phyloP scores from a whole-genome alignment of 352 stramenopile genomes.

The Pythium guiyangense region DNA sequence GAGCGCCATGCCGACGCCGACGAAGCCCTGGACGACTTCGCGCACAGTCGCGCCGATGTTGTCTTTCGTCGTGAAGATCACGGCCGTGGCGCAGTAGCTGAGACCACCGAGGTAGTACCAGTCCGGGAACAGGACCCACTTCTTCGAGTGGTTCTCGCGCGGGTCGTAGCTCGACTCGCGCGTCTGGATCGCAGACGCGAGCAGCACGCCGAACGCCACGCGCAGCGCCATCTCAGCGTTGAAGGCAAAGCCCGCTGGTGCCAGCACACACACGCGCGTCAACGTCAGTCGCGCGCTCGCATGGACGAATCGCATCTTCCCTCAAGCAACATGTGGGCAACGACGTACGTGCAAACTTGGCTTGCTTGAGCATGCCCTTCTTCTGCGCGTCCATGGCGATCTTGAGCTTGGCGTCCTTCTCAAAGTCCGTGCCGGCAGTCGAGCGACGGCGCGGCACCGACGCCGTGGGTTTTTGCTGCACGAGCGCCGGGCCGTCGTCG shows the following conservation, averaged over 20 bases:
- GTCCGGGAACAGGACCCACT: constrained; percentile 55
- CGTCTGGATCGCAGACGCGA: constrained; percentile 62
- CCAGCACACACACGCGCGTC: no score
- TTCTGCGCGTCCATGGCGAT: constrained; percentile 22
- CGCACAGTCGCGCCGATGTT: constrained; percentile 39
- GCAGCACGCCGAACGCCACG: constrained; percentile 46
- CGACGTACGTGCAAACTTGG: constrained; percentile 19
- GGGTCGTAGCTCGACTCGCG: constrained; percentile 30
- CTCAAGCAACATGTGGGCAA: neutral
- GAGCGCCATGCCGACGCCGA: constrained; percentile 41
- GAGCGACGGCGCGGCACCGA: neutral
- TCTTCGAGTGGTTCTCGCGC: constrained; percentile 23
- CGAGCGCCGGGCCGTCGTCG: constrained; percentile 9
- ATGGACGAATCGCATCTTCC: no score
- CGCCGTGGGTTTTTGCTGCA: constrained; percentile 7
- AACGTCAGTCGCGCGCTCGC: no score
- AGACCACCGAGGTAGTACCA: constrained; percentile 71
- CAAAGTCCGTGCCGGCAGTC: constrained; percentile 37
- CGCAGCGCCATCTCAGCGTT: constrained; percentile 46
- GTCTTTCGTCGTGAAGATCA: constrained; percentile 35
- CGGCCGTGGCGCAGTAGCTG: constrained; percentile 29
- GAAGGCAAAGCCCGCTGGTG: constrained; percentile 22
- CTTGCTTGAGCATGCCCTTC: constrained; percentile 19
- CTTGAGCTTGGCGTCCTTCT: constrained; percentile 16
- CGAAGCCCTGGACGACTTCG: constrained; percentile 33